These are phyloP conservation scores for Fusarium sp. DNA, from an alignment of 2,329 filamentous ascomycete species.

Conservation along the genomic window DNA sequence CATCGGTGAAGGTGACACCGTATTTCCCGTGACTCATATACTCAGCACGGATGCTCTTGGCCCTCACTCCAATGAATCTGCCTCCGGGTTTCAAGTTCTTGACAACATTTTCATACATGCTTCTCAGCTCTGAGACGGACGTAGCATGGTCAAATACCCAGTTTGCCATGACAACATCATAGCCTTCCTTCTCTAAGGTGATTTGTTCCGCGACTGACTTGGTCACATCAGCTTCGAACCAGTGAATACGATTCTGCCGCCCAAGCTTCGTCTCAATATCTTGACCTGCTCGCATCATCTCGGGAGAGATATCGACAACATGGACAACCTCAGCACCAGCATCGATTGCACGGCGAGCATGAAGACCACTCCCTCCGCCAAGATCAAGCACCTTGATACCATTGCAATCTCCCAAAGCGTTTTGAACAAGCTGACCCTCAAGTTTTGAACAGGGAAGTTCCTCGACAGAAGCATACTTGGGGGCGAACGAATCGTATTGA, in stretches of 20 bases:
- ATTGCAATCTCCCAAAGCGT: neutral
- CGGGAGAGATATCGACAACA: neutral
- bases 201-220: neutral
- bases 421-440: neutral
- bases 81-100: neutral
- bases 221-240: slow-evolving; percentile 5
- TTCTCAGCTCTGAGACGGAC: neutral
- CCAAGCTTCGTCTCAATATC: neutral
- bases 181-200: neutral
- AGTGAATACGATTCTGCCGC: neutral
- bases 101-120: slow-evolving; percentile 6
- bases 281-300: neutral
- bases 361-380: slow-evolving; percentile 2
- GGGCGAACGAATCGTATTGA: slow-evolving; percentile 7
- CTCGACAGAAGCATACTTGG: slow-evolving; percentile 13
- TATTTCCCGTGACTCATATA: neutral
- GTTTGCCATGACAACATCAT: slow-evolving; percentile 4
- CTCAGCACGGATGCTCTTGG: neutral
- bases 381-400: slow-evolving; percentile 1
- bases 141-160: slow-evolving; percentile 8
- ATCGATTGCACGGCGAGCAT: neutral
- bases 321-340: neutral
- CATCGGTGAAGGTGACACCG: neutral
- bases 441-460: slow-evolving; percentile 6
- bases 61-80: neutral